Conservation (phyloP, 148 eudicot genomes). For the Diospyros lotus region DNA sequence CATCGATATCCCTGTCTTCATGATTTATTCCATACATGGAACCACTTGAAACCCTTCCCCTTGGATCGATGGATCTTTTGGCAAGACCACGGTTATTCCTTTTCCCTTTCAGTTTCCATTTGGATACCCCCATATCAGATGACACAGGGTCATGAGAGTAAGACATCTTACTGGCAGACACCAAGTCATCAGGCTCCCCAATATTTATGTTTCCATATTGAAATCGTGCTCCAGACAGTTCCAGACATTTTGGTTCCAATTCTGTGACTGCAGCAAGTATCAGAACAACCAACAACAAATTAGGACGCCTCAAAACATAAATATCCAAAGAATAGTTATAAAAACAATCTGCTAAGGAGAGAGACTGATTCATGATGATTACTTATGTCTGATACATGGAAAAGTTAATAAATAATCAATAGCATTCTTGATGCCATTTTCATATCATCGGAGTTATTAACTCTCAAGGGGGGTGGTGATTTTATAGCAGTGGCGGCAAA, state of each 20-base stretch:
- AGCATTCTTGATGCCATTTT: too few species aligned
- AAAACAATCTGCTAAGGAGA: not conserved
- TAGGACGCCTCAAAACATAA: not conserved
- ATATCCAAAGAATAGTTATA: not conserved
- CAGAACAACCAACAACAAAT: constrained; percentile 31
- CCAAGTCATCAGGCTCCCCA: constrained; percentile 47
- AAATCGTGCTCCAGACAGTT: constrained; percentile 38
- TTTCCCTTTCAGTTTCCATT: constrained; percentile 87
- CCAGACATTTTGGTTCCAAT: constrained; percentile 44
- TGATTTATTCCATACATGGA: constrained; percentile 26
- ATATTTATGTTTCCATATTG: constrained; percentile 61
- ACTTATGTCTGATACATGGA: too few species aligned
- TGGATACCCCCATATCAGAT: constrained; percentile 49
- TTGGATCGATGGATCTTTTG: constrained; percentile 39
- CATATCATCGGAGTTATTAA: too few species aligned
- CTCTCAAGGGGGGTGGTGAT: too few species aligned
- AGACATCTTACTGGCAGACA: constrained; percentile 32
- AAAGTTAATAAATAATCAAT: too few species aligned
- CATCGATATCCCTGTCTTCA: constrained; percentile 39
- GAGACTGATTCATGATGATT: not conserved
- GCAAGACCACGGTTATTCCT: constrained; percentile 59
- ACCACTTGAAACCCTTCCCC: constrained; percentile 21
- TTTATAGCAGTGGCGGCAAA: too few species aligned
- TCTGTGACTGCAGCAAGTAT: constrained; percentile 51
- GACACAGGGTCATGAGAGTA: constrained; percentile 31